Conservation (phyloP, 1,139 yeast species). For the Candida neerlandica region DNA sequence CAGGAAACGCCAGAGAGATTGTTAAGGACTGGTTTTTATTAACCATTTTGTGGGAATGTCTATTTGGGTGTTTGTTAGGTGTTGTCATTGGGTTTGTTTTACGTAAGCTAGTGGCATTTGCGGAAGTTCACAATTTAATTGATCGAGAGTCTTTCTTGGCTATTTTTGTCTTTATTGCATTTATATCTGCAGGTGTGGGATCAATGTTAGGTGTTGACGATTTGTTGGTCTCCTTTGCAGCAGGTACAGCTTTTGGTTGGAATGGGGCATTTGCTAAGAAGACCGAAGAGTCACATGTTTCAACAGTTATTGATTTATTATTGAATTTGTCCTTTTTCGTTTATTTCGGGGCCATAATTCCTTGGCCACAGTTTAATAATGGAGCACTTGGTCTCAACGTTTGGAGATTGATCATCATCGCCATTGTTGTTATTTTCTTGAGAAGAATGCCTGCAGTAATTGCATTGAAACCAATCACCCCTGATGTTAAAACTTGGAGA, state of each 20-base stretch:
- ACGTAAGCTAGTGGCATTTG: conserved; percentile 73
- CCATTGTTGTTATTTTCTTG: conserved; percentile 79
- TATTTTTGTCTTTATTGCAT: conserved; percentile 81
- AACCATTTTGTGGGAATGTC: conserved; percentile 84
- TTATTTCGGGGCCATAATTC: conserved; percentile 91
- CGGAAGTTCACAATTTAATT: conserved; percentile 73
- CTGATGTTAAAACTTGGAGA: conserved; percentile 92
- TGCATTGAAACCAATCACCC: conserved; percentile 77
- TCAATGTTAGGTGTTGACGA: conserved; percentile 93
- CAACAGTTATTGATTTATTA: conserved; percentile 86
- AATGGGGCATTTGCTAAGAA: conserved; percentile 89
- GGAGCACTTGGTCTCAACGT: conserved; percentile 66
- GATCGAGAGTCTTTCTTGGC: conserved; percentile 95
- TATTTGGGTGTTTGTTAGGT: conserved; percentile 83
- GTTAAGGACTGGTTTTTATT: conserved; percentile 83
- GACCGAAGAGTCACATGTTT: conserved; percentile 90
- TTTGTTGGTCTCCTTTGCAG: conserved; percentile 87
- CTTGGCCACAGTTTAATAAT: conserved; percentile 85
- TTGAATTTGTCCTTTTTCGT: conserved; percentile 87
- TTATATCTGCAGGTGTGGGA: conserved; percentile 92
- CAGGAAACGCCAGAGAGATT: conserved; percentile 67
- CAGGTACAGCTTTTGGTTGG: conserved; percentile 97
- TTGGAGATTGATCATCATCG: conserved; percentile 83
- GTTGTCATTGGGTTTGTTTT: conserved; percentile 74
- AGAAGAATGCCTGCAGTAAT: conserved; percentile 89